Evolutionary conservation across 140 eudicot species (phyloP).

Genomic region (Stevia rebaudiana): DNA sequence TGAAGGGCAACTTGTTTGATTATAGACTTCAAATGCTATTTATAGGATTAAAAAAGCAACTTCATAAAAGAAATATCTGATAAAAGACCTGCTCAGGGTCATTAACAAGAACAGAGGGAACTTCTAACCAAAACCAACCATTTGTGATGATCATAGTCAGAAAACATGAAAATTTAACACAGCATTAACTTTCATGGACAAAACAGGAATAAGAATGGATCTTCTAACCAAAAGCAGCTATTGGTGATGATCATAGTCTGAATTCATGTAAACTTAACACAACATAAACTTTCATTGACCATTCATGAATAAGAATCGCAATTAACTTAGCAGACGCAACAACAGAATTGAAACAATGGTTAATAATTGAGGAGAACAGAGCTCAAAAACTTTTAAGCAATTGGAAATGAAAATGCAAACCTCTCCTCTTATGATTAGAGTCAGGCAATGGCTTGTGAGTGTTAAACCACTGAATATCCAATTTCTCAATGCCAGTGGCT

Average conservation of each 20-base stretch:
- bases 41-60: background rate
- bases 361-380: background rate
- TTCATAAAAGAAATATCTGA: background rate
- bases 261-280: background rate
- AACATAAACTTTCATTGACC: too few species aligned
- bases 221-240: background rate
- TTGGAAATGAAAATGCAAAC: conserved; percentile 14
- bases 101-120: background rate
- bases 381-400: background rate
- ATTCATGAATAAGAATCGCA: background rate
- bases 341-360: background rate
- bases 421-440: conserved; percentile 49
- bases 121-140: too few species aligned
- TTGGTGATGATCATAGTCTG: background rate
- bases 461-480: conserved; percentile 83
- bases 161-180: background rate
- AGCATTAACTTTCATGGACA: background rate
- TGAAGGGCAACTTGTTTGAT: background rate
- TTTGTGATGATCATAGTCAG: too few species aligned
- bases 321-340: background rate
- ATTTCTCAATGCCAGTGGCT: conserved; percentile 77
- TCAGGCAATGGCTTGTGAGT: conserved; percentile 47
- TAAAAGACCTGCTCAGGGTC: background rate
- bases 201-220: background rate
- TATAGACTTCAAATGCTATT: background rate